A percentile compares a stretch with the other conserved stretches of the same genome.
These are phyloP conservation scores for Alternaria brassicicola DNA, from an alignment of 2,329 filamentous ascomycete genomes.

Conservation along the genomic window DNA sequence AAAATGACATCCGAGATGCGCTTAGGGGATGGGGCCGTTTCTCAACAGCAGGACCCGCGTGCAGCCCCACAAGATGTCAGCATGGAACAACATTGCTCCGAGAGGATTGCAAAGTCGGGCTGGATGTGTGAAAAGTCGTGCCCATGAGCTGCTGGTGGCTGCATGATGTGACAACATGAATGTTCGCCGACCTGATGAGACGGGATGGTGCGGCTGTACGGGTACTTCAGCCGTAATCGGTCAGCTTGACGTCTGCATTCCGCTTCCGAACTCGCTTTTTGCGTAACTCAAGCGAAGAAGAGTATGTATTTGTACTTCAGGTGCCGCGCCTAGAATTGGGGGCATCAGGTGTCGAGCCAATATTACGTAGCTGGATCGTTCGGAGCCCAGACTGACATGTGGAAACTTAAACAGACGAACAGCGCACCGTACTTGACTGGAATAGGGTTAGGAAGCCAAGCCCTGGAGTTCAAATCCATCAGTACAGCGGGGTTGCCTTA, in stretches of 20 bases:
- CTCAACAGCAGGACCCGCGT: background rate
- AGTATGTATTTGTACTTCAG: background rate
- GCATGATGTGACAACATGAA: background rate
- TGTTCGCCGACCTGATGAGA: background rate
- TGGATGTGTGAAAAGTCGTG: background rate
- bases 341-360: background rate
- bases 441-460: background rate
- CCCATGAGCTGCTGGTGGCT: background rate
- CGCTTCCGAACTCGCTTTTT: background rate
- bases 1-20: conserved; percentile 6
- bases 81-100: conserved; percentile 6
- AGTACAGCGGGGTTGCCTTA: background rate
- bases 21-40: conserved; percentile 10
- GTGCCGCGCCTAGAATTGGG: background rate
- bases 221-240: conserved; percentile 7
- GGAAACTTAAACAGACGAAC: background rate
- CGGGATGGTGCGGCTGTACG: conserved; percentile 1
- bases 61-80: conserved; percentile 2
- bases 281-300: background rate
- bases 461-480: background rate
- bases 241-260: background rate
- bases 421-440: background rate
- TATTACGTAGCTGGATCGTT: background rate
- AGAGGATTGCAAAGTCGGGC: background rate
- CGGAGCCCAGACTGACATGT: background rate